A percentile compares a stretch with the other conserved stretches of the same genome.
Evolutionary conservation across 805 yeast species (phyloP).

Genomic region (Barnettozyma wickerhamii): DNA sequence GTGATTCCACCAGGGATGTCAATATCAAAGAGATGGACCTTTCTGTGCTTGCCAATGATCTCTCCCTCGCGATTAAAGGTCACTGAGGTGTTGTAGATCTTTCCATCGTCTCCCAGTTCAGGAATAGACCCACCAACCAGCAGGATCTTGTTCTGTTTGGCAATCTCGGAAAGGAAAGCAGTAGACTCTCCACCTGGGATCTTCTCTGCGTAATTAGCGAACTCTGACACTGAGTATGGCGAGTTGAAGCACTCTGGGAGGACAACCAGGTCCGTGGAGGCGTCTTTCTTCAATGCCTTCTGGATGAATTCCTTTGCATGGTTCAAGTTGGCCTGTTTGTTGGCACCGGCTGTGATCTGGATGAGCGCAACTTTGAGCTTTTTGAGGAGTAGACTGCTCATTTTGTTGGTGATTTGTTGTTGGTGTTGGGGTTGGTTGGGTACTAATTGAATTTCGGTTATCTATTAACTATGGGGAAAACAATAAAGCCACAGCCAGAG

Average conservation of each 20-base stretch:
- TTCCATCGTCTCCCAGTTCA: slow-evolving; percentile 53
- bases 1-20: slow-evolving; percentile 92
- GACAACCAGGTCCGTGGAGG: slow-evolving; percentile 73
- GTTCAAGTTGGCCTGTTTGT: slow-evolving; percentile 70
- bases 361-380: slow-evolving; percentile 76
- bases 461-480: no score
- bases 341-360: slow-evolving; percentile 67
- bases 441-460: background rate
- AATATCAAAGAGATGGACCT: slow-evolving; percentile 87
- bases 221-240: slow-evolving; percentile 85
- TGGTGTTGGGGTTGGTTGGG: background rate
- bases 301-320: slow-evolving; percentile 62
- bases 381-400: slow-evolving; percentile 29
- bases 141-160: slow-evolving; percentile 57
- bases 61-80: slow-evolving; percentile 75
- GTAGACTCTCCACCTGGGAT: slow-evolving; percentile 76
- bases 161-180: slow-evolving; percentile 57
- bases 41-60: slow-evolving; percentile 83
- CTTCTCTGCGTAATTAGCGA: slow-evolving; percentile 82
- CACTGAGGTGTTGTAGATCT: slow-evolving; percentile 69
- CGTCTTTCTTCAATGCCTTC: slow-evolving; percentile 54
- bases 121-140: slow-evolving; percentile 95
- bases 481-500: no score
- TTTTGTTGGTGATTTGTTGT: no score
- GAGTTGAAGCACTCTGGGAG: slow-evolving; percentile 97